Percentiles rank a stretch among this genome's conserved stretches.
These are phyloP conservation scores for Solanum chmielewskii DNA, from an alignment of 257 asterid species.

Conservation along the genomic window DNA sequence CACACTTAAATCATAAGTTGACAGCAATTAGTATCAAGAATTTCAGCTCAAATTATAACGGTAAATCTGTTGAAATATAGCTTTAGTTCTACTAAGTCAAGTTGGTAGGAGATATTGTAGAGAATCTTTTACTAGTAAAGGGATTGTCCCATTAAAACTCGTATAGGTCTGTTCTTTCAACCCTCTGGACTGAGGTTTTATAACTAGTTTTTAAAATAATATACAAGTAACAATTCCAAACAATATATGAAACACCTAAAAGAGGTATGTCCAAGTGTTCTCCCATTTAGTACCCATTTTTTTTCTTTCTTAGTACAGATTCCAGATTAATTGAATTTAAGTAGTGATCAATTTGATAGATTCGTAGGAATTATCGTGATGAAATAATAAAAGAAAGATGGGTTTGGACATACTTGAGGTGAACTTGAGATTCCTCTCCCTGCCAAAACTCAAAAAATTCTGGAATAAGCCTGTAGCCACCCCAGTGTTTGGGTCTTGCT, in stretches of 20 bases:
- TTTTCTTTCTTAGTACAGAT: background rate
- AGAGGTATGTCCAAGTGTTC: background rate
- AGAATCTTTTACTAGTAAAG: background rate
- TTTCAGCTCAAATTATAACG: background rate
- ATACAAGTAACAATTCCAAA: background rate
- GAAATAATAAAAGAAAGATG: background rate
- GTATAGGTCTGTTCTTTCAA: background rate
- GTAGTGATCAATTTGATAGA: background rate
- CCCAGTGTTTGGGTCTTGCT: slow-evolving; percentile 70
- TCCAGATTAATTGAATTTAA: background rate
- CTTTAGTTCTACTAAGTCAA: background rate
- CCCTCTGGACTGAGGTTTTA: background rate
- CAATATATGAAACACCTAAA: background rate
- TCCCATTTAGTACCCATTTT: background rate
- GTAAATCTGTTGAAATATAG: background rate
- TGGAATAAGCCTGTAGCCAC: slow-evolving; percentile 71
- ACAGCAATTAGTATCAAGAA: background rate
- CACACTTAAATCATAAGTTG: background rate
- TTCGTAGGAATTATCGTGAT: background rate
- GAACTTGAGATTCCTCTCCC: slow-evolving; percentile 61
- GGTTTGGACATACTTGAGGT: slow-evolving; percentile 2
- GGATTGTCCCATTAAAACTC: background rate
- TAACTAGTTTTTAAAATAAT: background rate
- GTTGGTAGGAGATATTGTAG: background rate
- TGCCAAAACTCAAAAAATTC: slow-evolving; percentile 83